phyloP scores from a whole-genome alignment of 805 yeast species.

The Candida nitratophila region DNA sequence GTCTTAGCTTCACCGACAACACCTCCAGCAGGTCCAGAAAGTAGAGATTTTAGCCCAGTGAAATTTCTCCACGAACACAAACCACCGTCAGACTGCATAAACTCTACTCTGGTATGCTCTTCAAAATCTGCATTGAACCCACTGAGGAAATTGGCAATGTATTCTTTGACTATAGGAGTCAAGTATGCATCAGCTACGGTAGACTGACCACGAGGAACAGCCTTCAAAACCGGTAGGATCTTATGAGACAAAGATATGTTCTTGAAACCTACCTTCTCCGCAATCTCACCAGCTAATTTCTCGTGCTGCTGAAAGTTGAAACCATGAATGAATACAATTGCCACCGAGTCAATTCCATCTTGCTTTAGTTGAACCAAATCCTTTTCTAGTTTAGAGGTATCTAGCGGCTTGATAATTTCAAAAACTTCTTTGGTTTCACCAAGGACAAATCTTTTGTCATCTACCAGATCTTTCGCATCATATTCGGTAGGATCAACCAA shows the following conservation, averaged over 20 bases:
- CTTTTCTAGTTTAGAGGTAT: slow-evolving; percentile 33
- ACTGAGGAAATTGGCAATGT: slow-evolving; percentile 37
- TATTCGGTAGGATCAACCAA: slow-evolving; percentile 73
- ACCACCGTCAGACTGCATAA: slow-evolving; percentile 98
- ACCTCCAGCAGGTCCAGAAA: slow-evolving; percentile 98
- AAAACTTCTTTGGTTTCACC: slow-evolving; percentile 38
- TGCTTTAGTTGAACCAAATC: slow-evolving; percentile 38
- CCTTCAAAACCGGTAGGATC: slow-evolving; percentile 72
- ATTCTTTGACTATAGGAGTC: slow-evolving; percentile 65
- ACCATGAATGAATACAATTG: slow-evolving; percentile 65
- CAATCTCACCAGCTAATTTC: slow-evolving; percentile 46
- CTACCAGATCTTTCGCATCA: slow-evolving; percentile 36
- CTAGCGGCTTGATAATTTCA: slow-evolving; percentile 46
- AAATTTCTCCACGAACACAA: slow-evolving; percentile 75
- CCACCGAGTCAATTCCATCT: slow-evolving; percentile 60
- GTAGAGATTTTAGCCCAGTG: slow-evolving; percentile 80
- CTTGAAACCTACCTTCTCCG: slow-evolving; percentile 56
- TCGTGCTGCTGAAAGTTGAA: slow-evolving; percentile 73
- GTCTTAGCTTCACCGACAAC: slow-evolving; percentile 90
- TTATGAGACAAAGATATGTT: slow-evolving; percentile 61
- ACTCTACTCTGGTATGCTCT: slow-evolving; percentile 55
- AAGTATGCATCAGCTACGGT: too few species aligned
- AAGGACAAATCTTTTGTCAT: slow-evolving; percentile 21
- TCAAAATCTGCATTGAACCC: slow-evolving; percentile 57
- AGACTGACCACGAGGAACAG: slow-evolving; percentile 68